Evolutionary conservation across 208 protist species (phyloP).

Genomic region (Trypanosoma avium): DNA sequence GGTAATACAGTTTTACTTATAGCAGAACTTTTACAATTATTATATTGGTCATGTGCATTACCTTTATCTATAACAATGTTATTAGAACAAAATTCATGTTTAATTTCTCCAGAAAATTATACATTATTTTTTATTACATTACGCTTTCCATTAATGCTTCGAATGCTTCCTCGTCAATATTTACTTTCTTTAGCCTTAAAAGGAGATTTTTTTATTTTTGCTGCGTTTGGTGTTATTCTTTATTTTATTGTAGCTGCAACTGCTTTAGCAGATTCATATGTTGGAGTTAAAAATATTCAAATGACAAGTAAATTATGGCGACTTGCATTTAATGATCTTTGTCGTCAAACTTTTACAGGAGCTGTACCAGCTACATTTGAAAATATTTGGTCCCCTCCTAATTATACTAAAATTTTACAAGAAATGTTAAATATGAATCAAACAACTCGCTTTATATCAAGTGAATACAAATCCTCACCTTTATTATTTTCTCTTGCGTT

Average conservation of each 20-base stretch:
- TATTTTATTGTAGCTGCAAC: conserved; percentile 64
- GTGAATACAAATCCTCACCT: conserved; percentile 3
- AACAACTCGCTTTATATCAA: conserved; percentile 15
- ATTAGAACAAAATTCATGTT: conserved; percentile 34
- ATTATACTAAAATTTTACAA: conserved; percentile 33
- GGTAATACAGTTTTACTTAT: conserved; percentile 65
- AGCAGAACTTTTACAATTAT: conserved; percentile 50
- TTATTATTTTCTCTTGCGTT: conserved; percentile 54
- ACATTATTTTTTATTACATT: conserved; percentile 63
- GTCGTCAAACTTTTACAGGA: conserved; percentile 57
- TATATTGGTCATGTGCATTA: conserved; percentile 64
- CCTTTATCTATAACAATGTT: conserved; percentile 55
- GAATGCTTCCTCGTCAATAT: conserved; percentile 58
- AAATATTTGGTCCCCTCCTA: conserved; percentile 42
- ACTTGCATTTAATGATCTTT: conserved; percentile 43
- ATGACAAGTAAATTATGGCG: conserved; percentile 39
- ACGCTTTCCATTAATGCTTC: conserved; percentile 64
- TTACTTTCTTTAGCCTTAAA: conserved; percentile 38
- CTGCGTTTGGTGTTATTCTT: conserved; percentile 32
- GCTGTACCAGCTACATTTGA: conserved; percentile 31
- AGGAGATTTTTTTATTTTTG: conserved; percentile 30
- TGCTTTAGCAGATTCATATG: conserved; percentile 50
- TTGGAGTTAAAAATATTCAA: conserved; percentile 2
- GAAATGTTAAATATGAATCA: conserved; percentile 27
- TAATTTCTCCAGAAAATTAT: conserved; percentile 52